Evolutionary conservation across 805 yeast species (phyloP).

Genomic region (Metschnikowia sp.): DNA sequence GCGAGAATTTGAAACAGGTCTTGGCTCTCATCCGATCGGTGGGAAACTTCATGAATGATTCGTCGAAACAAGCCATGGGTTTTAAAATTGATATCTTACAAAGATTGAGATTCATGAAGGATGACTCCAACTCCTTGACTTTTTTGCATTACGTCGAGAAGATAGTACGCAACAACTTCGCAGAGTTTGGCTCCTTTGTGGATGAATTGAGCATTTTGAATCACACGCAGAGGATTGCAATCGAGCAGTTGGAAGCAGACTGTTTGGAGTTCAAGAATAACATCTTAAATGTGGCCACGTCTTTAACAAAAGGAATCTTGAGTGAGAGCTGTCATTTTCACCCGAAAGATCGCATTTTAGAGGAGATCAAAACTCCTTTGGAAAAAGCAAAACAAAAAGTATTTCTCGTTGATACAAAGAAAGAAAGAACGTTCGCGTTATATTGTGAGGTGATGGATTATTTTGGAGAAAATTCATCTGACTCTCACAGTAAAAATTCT

Average conservation of each 20-base stretch:
- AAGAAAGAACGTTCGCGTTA: slow-evolving; percentile 58
- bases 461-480: slow-evolving; percentile 87
- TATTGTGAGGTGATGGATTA: slow-evolving; percentile 70
- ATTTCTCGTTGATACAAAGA: slow-evolving; percentile 59
- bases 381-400: slow-evolving; percentile 75
- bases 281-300: slow-evolving; percentile 66
- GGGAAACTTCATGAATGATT: slow-evolving; percentile 95
- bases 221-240: slow-evolving; percentile 66
- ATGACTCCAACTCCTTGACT: slow-evolving; percentile 80
- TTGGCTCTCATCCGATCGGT: slow-evolving; percentile 84
- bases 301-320: slow-evolving; percentile 78
- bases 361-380: slow-evolving; percentile 58
- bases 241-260: slow-evolving; percentile 77
- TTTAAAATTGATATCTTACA: slow-evolving; percentile 89
- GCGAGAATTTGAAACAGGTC: slow-evolving; percentile 65
- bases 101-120: slow-evolving; percentile 85
- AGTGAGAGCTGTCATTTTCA: slow-evolving; percentile 78
- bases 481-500: slow-evolving; percentile 58
- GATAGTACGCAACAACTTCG: slow-evolving; percentile 78
- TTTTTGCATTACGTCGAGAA: slow-evolving; percentile 91
- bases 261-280: slow-evolving; percentile 60
- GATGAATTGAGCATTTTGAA: slow-evolving; percentile 62
- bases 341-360: slow-evolving; percentile 73
- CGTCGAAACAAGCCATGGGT: slow-evolving; percentile 89
- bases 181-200: slow-evolving; percentile 71